These are phyloP conservation scores for Sparassis latifolia DNA, from an alignment of 1,284 basidiomycete genomes.

Conservation along the genomic window DNA sequence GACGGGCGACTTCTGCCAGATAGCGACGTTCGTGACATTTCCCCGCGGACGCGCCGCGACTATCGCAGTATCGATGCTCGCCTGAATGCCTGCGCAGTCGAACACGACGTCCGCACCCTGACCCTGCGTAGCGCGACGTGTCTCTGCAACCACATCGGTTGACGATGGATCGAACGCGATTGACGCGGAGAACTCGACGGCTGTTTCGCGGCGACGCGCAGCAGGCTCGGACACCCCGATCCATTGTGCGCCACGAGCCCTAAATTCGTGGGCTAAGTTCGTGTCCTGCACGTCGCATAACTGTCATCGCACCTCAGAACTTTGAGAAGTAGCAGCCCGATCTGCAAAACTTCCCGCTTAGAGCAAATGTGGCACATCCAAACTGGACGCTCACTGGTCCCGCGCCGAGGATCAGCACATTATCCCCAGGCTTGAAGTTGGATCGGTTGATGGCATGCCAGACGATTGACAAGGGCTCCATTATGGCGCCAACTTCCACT, in stretches of 20 bases:
- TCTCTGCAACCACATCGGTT: constrained; percentile 13
- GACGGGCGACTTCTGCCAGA: constrained; percentile 20
- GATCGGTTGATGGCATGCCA: constrained; percentile 26
- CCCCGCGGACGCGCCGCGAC: constrained; percentile 21
- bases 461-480: constrained; percentile 28
- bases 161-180: constrained; percentile 19
- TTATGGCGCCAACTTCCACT: constrained; percentile 26
- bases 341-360: constrained; percentile 5
- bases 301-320: constrained; percentile 11
- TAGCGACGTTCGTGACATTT: constrained; percentile 23
- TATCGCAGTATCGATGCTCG: constrained; percentile 21
- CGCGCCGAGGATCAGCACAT: constrained; percentile 25
- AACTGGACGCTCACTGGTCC: constrained; percentile 20
- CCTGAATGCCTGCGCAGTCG: constrained; percentile 27
- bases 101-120: constrained; percentile 26
- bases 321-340: constrained; percentile 22
- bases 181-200: constrained; percentile 20
- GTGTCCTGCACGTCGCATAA: neutral
- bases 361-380: no score
- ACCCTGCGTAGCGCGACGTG: constrained; percentile 17
- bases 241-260: constrained; percentile 14
- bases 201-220: constrained; percentile 19
- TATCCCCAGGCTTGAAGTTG: constrained; percentile 20
- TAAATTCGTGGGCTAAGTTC: neutral
- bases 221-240: constrained; percentile 27